Conservation (phyloP, 805 yeast species). For the Saturnispora quitensis region DNA sequence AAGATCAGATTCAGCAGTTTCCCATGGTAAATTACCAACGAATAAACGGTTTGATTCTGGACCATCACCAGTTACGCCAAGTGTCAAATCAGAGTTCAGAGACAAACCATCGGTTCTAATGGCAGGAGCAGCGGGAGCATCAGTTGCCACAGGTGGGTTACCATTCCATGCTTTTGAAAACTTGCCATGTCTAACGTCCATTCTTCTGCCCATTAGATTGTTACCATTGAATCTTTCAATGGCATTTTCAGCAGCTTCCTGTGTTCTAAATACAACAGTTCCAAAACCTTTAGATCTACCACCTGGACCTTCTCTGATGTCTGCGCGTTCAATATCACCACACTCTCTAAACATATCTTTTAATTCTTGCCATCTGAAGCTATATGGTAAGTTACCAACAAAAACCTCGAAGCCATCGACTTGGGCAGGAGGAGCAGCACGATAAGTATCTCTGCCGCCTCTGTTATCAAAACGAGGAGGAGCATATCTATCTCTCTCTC, state of each 20-base stretch:
- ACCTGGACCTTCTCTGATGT: constrained; percentile 51
- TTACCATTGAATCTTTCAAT: constrained; percentile 60
- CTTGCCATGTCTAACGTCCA: constrained; percentile 75
- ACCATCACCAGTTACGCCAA: constrained; percentile 55
- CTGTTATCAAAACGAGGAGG: constrained; percentile 15
- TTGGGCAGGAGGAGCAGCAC: constrained; percentile 14
- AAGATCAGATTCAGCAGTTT: constrained; percentile 79
- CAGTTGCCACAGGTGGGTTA: constrained; percentile 7
- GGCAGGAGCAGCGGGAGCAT: constrained; percentile 8
- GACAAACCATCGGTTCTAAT: constrained; percentile 14
- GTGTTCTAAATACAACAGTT: constrained; percentile 58
- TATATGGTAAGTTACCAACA: constrained; percentile 75
- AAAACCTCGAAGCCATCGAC: constrained; percentile 47
- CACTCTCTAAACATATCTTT: constrained; percentile 74
- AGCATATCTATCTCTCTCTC: constrained; percentile 19
- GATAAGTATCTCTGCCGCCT: constrained; percentile 12
- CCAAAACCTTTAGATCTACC: constrained; percentile 87
- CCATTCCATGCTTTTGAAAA: constrained; percentile 13
- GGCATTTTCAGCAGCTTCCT: constrained; percentile 65
- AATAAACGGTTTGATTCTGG: constrained; percentile 51
- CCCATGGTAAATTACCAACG: constrained; percentile 77
- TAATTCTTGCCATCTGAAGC: constrained; percentile 74
- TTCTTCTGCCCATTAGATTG: constrained; percentile 62
- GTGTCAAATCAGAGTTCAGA: constrained; percentile 50
- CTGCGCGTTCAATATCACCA: constrained; percentile 78